Evolutionary conservation across 2,329 filamentous ascomycete species (phyloP).

Genomic region (Didymella lethalis): DNA sequence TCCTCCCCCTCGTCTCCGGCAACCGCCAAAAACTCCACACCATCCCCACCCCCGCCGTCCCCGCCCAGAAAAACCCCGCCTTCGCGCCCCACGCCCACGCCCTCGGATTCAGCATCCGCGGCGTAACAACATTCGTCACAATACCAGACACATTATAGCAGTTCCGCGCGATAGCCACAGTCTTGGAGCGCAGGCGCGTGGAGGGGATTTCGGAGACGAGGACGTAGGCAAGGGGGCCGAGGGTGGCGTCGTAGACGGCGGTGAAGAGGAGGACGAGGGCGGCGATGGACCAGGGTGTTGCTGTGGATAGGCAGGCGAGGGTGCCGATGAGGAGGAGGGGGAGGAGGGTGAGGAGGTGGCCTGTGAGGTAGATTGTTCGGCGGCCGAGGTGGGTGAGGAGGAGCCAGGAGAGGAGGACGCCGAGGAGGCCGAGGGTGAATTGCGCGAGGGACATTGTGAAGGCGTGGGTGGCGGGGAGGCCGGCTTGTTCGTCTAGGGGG

Average conservation of each 20-base stretch:
- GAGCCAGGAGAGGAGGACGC: slow-evolving; percentile 77
- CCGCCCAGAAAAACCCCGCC: slow-evolving; percentile 84
- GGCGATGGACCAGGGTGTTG: slow-evolving; percentile 21
- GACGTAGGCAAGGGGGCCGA: slow-evolving; percentile 61
- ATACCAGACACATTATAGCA: slow-evolving; percentile 80
- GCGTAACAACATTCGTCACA: slow-evolving; percentile 81
- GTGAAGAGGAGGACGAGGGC: slow-evolving; percentile 23
- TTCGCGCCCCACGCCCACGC: slow-evolving; percentile 87
- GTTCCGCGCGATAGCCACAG: slow-evolving; percentile 80
- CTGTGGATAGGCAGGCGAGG: slow-evolving; percentile 56
- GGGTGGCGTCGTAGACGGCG: slow-evolving; percentile 20
- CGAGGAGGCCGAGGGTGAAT: slow-evolving; percentile 42
- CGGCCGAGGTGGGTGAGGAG: slow-evolving; percentile 81
- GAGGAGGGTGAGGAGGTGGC: slow-evolving; percentile 62
- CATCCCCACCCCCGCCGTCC: slow-evolving; percentile 75
- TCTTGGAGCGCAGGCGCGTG: slow-evolving; percentile 83
- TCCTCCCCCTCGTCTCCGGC: slow-evolving; percentile 77
- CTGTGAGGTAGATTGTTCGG: slow-evolving; percentile 75
- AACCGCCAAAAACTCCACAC: slow-evolving; percentile 79
- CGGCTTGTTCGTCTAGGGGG: slow-evolving; percentile 28
- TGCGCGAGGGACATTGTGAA: slow-evolving; percentile 75
- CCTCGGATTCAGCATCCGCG: slow-evolving; percentile 50
- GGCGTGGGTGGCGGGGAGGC: slow-evolving; percentile 50
- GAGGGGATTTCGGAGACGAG: slow-evolving; percentile 84
- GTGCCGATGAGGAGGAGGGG: slow-evolving; percentile 81